Conservation (phyloP, 1,284 basidiomycete genomes). For the Heterobasidion parviporum region DNA sequence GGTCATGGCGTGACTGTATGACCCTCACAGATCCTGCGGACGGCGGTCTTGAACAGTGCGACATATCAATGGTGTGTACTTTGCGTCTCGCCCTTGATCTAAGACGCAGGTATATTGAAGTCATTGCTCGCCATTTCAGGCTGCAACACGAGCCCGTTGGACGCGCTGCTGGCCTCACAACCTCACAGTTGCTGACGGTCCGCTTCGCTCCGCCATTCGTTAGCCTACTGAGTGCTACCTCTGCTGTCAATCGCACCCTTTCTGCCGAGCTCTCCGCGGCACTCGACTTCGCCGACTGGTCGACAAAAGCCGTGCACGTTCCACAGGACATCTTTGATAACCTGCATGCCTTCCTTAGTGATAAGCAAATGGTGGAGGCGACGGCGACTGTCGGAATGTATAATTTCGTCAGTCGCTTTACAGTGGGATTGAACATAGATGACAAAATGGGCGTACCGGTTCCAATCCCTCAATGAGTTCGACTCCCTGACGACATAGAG, state of each 20-base stretch:
- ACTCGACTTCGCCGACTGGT: conserved; percentile 30
- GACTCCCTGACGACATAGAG: neutral
- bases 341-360: conserved; percentile 24
- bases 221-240: conserved; percentile 1
- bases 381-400: conserved; percentile 32
- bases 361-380: conserved; percentile 33
- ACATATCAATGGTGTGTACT: conserved; percentile 18
- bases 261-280: conserved; percentile 25
- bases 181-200: conserved; percentile 26
- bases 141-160: conserved; percentile 33
- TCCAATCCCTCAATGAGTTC: conserved; percentile 18
- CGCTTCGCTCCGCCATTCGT: conserved; percentile 23
- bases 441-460: conserved; percentile 29
- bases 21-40: conserved; percentile 16
- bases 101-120: no score
- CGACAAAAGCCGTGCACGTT: conserved; percentile 26
- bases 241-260: conserved; percentile 12
- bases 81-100: no score
- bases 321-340: conserved; percentile 27
- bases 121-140: conserved; percentile 16
- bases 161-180: conserved; percentile 29
- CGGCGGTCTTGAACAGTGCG: conserved; percentile 18
- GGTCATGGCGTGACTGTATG: neutral
- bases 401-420: conserved; percentile 32
- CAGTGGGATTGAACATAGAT: conserved; percentile 32